Evolutionary conservation across 2,329 filamentous ascomycete species (phyloP).

Genomic region (Neofusicoccum sp.): DNA sequence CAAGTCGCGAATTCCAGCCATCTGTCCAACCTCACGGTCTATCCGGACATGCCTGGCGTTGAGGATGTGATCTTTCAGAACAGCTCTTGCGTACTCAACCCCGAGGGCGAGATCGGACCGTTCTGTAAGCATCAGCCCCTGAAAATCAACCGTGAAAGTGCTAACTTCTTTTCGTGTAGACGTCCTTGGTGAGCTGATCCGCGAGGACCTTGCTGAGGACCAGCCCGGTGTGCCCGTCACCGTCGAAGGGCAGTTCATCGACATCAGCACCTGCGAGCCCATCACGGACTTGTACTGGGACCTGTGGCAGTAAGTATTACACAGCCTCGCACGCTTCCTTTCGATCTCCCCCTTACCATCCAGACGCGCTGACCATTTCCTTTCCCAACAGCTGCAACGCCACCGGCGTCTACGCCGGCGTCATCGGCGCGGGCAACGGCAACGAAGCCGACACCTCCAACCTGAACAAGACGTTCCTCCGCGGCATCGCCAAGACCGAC

Average conservation of each 20-base stretch:
- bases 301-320: constrained; percentile 49
- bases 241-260: constrained; percentile 55
- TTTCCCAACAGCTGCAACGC: constrained; percentile 35
- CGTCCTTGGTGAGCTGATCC: constrained; percentile 52
- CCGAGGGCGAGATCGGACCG: constrained; percentile 32
- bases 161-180: constrained; percentile 19
- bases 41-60: neutral
- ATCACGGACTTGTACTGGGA: constrained; percentile 50
- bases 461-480: constrained; percentile 41
- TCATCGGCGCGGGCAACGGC: constrained; percentile 44
- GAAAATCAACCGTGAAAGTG: too few species aligned
- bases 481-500: constrained; percentile 49
- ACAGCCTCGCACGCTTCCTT: too few species aligned
- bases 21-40: neutral
- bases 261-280: constrained; percentile 54
- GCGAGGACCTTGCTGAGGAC: constrained; percentile 49
- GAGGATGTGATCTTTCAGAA: constrained; percentile 31
- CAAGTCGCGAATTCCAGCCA: constrained; percentile 10
- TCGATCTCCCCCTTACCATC: neutral
- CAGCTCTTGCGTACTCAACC: constrained; percentile 33
- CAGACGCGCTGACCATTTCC: neutral
- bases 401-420: constrained; percentile 44
- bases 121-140: constrained; percentile 20
- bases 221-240: constrained; percentile 50
- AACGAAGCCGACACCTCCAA: constrained; percentile 34